Conservation (phyloP, 768 basidiomycete genomes). For the Collybia sp. region DNA sequence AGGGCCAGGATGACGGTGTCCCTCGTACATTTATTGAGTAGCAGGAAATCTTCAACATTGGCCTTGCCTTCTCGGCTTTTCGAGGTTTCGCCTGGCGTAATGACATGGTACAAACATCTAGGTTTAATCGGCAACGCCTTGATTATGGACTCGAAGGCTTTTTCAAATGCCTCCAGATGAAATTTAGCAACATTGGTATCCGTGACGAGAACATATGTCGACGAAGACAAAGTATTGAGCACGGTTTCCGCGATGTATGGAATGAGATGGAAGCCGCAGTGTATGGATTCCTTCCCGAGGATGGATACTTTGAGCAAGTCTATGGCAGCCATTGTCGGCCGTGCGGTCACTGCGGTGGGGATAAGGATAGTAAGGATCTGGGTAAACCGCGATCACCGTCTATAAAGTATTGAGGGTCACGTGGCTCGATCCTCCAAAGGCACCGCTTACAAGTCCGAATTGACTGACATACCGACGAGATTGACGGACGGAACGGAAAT, state of each 20-base stretch:
- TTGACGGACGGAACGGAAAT: too few species aligned
- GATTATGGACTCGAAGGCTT: slow-evolving; percentile 48
- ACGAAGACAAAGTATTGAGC: slow-evolving; percentile 63
- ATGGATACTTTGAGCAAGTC: slow-evolving; percentile 80
- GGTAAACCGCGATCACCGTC: too few species aligned
- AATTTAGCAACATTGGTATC: slow-evolving; percentile 86
- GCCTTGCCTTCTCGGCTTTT: slow-evolving; percentile 93
- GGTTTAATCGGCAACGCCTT: slow-evolving; percentile 28
- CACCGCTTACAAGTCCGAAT: too few species aligned
- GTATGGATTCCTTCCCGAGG: slow-evolving; percentile 81
- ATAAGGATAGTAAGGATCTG: not conserved
- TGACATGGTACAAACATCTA: slow-evolving; percentile 72
- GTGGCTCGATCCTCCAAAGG: too few species aligned
- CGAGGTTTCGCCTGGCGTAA: slow-evolving; percentile 89
- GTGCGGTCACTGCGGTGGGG: slow-evolving; percentile 1
- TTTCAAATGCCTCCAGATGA: slow-evolving; percentile 65
- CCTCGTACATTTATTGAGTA: slow-evolving; percentile 83
- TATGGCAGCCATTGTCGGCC: slow-evolving; percentile 31
- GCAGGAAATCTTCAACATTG: slow-evolving; percentile 87
- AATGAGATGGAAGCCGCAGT: slow-evolving; percentile 90
- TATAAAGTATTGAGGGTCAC: too few species aligned
- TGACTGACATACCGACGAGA: too few species aligned
- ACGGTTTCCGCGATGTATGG: slow-evolving; percentile 81
- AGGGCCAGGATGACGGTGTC: slow-evolving; percentile 92
- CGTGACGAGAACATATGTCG: slow-evolving; percentile 88